Evolutionary conservation across 768 basidiomycete species (phyloP).

Genomic region (Udeniomyces megalosporus): DNA sequence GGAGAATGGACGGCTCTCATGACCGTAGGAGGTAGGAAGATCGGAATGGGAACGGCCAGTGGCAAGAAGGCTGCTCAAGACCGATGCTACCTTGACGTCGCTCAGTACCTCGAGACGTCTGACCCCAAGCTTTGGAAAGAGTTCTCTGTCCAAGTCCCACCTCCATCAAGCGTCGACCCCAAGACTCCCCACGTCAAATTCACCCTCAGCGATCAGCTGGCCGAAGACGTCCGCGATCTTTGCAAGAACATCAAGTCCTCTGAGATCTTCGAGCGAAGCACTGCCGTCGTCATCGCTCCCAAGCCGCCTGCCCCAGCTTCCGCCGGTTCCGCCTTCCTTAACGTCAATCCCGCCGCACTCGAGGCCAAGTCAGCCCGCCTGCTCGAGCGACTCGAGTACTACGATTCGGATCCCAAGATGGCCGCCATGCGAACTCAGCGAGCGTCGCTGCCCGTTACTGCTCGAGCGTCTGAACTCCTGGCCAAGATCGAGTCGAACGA

Average conservation of each 20-base stretch:
- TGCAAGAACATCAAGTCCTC: conserved; percentile 49
- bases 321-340: conserved; percentile 21
- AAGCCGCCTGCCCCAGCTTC: conserved; percentile 24
- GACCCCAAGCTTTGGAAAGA: conserved; percentile 64
- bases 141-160: conserved; percentile 53
- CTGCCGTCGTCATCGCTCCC: conserved; percentile 9
- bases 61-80: conserved; percentile 57
- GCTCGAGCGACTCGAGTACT: conserved; percentile 39
- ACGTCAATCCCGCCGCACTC: conserved; percentile 14
- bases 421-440: conserved; percentile 54
- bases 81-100: conserved; percentile 71
- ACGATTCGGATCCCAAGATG: conserved; percentile 44
- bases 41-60: conserved; percentile 56
- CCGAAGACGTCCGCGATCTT: conserved; percentile 55
- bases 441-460: conserved; percentile 55
- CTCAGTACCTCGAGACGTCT: conserved; percentile 68
- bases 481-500: conserved; percentile 56
- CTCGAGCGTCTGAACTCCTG: conserved; percentile 50
- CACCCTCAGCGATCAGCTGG: conserved; percentile 45
- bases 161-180: conserved; percentile 34
- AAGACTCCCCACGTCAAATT: conserved; percentile 44
- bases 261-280: conserved; percentile 22
- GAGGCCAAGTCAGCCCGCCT: conserved; percentile 45
- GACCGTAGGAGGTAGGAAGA: conserved; percentile 56
- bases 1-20: conserved; percentile 33